Percentiles rank a stretch among this genome's conserved stretches.
phyloP scores from a whole-genome alignment of 2,329 filamentous ascomycete genomes.

The Coniochaeta prunicola region DNA sequence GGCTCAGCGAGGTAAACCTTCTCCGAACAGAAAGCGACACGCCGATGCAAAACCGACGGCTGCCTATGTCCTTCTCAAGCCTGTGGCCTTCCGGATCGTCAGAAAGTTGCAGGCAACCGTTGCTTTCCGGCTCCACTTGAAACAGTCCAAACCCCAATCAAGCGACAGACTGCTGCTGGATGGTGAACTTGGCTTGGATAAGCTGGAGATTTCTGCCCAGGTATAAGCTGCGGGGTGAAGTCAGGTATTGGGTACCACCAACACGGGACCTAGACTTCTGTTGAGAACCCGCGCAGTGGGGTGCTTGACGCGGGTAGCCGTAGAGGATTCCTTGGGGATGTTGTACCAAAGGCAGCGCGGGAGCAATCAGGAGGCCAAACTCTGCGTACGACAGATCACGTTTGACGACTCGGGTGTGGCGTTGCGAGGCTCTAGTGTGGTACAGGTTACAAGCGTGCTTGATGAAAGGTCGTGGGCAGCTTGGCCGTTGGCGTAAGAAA shows the following conservation, averaged over 20 bases:
- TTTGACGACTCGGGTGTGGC: constrained; percentile 1
- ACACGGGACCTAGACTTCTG: background rate
- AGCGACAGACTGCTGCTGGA: background rate
- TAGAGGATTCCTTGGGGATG: background rate
- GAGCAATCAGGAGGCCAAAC: background rate
- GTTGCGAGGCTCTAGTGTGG: background rate
- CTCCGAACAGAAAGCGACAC: background rate
- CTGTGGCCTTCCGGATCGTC: background rate
- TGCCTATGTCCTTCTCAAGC: background rate
- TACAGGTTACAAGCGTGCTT: background rate
- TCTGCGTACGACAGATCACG: background rate
- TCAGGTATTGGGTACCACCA: background rate
- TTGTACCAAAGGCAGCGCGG: background rate
- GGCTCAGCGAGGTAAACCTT: background rate
- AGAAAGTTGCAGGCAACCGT: constrained; percentile 1
- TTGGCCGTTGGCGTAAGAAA: no score
- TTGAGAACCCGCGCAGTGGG: background rate
- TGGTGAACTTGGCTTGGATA: background rate
- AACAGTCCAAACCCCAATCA: background rate
- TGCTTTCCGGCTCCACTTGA: background rate
- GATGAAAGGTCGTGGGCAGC: background rate
- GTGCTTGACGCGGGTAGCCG: background rate
- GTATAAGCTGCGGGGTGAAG: background rate
- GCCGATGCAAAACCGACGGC: background rate
- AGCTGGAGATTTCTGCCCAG: background rate